A percentile compares a stretch with the other conserved stretches of the same genome.
Evolutionary conservation across 2,329 filamentous ascomycete genomes (phyloP).

Genomic region (Alternaria dauci): DNA sequence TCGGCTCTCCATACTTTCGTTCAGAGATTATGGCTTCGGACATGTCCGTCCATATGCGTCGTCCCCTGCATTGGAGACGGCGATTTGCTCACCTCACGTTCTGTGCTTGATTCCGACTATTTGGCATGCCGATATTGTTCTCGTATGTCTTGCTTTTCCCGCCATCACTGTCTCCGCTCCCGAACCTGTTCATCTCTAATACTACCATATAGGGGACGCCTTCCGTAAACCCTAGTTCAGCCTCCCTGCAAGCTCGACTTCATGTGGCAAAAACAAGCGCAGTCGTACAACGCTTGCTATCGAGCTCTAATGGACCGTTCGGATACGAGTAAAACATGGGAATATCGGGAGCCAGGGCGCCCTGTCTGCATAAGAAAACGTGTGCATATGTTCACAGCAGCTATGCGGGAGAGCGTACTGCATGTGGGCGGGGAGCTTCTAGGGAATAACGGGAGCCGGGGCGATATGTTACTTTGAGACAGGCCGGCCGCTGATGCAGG

Average conservation of each 20-base stretch:
- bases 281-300: slow-evolving; percentile 13
- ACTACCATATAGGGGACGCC: not conserved
- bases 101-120: not conserved
- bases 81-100: not conserved
- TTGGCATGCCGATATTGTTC: slow-evolving; percentile 6
- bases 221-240: not conserved
- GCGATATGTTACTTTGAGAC: slow-evolving; percentile 1
- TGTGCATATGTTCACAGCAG: slow-evolving; percentile 4
- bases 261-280: not conserved
- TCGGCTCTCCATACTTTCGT: slow-evolving; percentile 12
- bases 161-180: not conserved
- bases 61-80: slow-evolving; percentile 6
- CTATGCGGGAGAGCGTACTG: not conserved
- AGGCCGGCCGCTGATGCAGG: slow-evolving; percentile 10
- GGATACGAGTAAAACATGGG: slow-evolving; percentile 3
- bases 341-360: slow-evolving; percentile 16
- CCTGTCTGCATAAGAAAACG: slow-evolving; percentile 10
- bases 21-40: slow-evolving; percentile 5
- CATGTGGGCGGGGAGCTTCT: not conserved
- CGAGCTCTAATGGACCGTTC: slow-evolving; percentile 1
- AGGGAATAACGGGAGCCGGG: slow-evolving; percentile 16
- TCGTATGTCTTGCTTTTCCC: slow-evolving; percentile 5
- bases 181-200: slow-evolving; percentile 1
- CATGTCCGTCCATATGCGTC: slow-evolving; percentile 8
- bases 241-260: not conserved